A percentile compares a stretch with the other conserved stretches of the same genome.
phyloP scores from a whole-genome alignment of 306 rosid genomes.

The Canavalia gladiata region DNA sequence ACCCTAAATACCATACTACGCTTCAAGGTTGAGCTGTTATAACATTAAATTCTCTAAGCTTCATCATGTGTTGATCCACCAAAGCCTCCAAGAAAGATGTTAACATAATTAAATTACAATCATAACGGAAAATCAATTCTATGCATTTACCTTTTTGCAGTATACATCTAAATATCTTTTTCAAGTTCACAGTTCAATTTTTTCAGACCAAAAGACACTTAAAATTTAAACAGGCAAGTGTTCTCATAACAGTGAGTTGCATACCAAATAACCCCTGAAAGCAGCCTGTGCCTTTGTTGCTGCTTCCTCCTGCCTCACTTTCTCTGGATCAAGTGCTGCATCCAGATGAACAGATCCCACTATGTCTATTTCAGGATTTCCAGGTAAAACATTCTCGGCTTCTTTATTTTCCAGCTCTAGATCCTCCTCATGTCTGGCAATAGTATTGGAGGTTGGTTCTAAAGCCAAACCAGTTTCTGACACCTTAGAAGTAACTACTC shows the following conservation, averaged over 20 bases:
- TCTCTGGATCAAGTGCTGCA: conserved; percentile 70
- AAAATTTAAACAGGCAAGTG: conserved; percentile 24
- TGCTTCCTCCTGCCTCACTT: conserved; percentile 80
- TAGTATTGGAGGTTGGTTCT: conserved; percentile 53
- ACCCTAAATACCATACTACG: conserved; percentile 17
- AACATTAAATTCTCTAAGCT: conserved; percentile 33
- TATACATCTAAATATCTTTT: not conserved
- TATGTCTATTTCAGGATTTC: conserved; percentile 65
- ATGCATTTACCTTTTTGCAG: not conserved
- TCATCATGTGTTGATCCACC: not conserved
- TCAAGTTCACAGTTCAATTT: conserved; percentile 29
- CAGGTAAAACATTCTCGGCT: conserved; percentile 57
- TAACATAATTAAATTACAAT: conserved; percentile 36
- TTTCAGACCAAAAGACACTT: conserved; percentile 3
- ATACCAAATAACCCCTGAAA: conserved; percentile 96
- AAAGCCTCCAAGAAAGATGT: conserved; percentile 33
- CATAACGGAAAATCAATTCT: not conserved
- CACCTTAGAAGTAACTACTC: conserved; percentile 66
- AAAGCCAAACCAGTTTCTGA: conserved; percentile 64
- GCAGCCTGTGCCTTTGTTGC: conserved; percentile 96
- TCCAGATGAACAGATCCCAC: conserved; percentile 62
- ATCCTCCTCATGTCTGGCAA: conserved; percentile 56
- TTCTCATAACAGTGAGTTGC: conserved; percentile 29
- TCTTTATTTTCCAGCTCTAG: conserved; percentile 65
- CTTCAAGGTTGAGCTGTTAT: not conserved